Base-by-base conservation (phyloP, 2,329 filamentous ascomycete species). In the Chrysoporthe cubensis region DNA sequence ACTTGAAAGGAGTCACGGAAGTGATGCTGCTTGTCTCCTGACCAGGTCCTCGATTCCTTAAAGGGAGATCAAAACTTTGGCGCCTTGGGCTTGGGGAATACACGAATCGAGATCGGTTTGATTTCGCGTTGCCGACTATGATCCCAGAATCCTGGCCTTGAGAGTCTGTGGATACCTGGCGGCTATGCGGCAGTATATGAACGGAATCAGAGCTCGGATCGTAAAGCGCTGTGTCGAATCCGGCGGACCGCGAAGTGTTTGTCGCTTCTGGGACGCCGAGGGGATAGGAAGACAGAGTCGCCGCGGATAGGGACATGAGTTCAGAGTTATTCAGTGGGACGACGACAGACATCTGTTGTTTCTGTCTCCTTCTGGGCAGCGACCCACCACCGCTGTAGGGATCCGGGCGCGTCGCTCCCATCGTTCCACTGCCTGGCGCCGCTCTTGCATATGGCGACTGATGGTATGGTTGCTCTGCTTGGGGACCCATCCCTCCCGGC, bases 201-300 rank as follows among this genome's bases (percentile, higher is more conserved):
- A 67, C 21, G 1, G 66, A 61, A 37, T 68, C 68, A 56, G 66
- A 63, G 18, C n/a, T 21, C 7, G 59, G 66, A n/a, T 70, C 66
- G 59, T 70, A 70, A 26, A 68, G 62, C 5, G 66, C 68, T 6
- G 64, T 62, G 21, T 66, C 64, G 61, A 68, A 68, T 1, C 65
- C 67, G 6, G 67, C 64, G 11, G 67, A 70, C 42, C 21, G 57
- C 48, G 56, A 60, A 44, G 59, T 61, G 26, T 61, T 48, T 50
- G 66, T 54, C 32, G 59, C n/a, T 37, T 48, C 66, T 42, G 66
- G 62, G 26, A 54, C 63, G n/a, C 21, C 63, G 32, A 40, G 44
- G 61, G 68, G 64, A 43, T 60, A 56, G n/a, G 68, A 64, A 11
- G 68, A 68, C 40, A 68, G 42, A 6, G 65, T 70, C 13, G 66